Evolutionary conservation across 495 filamentous ascomycete species (phyloP).

Genomic region (Aspergillus coremiiformis): DNA sequence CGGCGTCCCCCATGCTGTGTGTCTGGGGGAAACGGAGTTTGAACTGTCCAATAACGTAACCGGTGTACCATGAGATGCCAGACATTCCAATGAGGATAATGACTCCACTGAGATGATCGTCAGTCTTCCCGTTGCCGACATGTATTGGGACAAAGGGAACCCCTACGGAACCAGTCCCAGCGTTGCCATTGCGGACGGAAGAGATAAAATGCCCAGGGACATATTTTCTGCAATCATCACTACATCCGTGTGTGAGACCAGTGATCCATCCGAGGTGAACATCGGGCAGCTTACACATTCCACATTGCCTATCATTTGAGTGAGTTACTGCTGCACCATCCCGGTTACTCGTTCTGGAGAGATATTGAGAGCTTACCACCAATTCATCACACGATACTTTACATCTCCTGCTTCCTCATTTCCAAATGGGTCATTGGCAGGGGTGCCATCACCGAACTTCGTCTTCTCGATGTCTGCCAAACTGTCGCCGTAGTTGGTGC

Average conservation of each 20-base stretch:
- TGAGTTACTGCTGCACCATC: no score
- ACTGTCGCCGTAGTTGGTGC: neutral
- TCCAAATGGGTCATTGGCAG: conserved; percentile 31
- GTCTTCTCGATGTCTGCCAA: conserved; percentile 1
- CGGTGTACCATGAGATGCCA: conserved; percentile 51
- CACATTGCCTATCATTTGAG: conserved; percentile 25
- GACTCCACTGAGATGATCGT: conserved; percentile 20
- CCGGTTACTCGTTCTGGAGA: no score
- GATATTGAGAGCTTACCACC: conserved; percentile 30
- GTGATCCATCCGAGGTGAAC: neutral
- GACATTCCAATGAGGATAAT: conserved; percentile 55
- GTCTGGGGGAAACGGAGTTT: conserved; percentile 41
- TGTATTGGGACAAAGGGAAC: neutral
- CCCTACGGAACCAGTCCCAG: conserved; percentile 51
- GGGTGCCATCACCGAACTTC: neutral
- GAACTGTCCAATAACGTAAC: conserved; percentile 32
- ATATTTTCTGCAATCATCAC: conserved; percentile 63
- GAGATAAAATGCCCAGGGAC: conserved; percentile 56
- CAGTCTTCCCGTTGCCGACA: neutral
- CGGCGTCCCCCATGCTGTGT: conserved; percentile 63
- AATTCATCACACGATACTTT: conserved; percentile 39
- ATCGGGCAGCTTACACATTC: conserved; percentile 26
- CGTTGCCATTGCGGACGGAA: conserved; percentile 56
- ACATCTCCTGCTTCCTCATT: conserved; percentile 35
- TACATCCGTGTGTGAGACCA: conserved; percentile 5